Base-by-base conservation (phyloP, 176 grass and related monocot species). In the Eleusine coracana region DNA sequence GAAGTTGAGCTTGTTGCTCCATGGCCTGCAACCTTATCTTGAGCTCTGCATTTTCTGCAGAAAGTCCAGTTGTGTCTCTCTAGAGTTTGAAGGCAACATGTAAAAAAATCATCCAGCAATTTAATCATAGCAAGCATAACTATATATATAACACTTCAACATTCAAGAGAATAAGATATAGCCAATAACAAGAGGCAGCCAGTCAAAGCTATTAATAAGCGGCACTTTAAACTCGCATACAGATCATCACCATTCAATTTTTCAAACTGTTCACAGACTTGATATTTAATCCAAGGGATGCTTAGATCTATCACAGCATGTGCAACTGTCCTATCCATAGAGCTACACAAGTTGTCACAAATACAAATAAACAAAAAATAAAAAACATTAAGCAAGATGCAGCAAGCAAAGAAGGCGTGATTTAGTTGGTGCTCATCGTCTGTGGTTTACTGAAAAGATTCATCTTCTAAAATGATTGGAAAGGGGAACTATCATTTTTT, bases 21-120 rank as follows among this genome's bases (percentile, higher is more conserved):
- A 98, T 98, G 52, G 93, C 93, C 83, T 98, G 96, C 77, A 98
- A 90, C 82, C 96, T 88, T 93, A 98, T 84, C 78, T 95, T 98
- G 73, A 98, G 92, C 73, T 98, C 96, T 80, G 89, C 87, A 92
- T 98, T 98, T 91, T 98, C 92, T 89, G 90, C 39, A 68, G 96
- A 98, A 78, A 98, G 84, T 58, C 96, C 96, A 60, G 90, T 95
- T 66, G 96, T 98, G 82, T 98, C 96, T 88, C 96, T 98, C 96
- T 98, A 80, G 85, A 21, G 21, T 15, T 76, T 79, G 71, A 67
- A 73, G 48, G 68, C 52, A 77, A 31, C 21, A 77, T 62, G 85
- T 73, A 89, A 66, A 89, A 66, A 78, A 45, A 48, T 78, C 52
- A 76, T 82, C 80, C 61, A 83, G 51, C 48, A 13, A 78, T 80